Evolutionary conservation across 768 basidiomycete species (phyloP).

Genomic region (Suillus variegatus): DNA sequence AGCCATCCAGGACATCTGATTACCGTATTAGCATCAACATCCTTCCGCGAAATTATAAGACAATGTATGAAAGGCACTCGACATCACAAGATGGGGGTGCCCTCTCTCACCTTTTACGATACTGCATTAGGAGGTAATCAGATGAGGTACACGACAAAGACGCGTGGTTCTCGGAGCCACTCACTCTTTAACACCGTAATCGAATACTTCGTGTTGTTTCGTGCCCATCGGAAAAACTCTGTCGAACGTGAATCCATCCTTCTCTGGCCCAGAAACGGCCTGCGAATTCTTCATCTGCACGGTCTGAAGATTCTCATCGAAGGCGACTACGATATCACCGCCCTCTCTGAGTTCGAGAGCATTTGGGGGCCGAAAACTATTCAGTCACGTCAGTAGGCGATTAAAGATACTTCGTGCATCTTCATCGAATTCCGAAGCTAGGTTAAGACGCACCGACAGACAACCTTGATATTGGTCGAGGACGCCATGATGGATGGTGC

Average conservation of each 20-base stretch:
- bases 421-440: slow-evolving; percentile 14
- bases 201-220: slow-evolving; percentile 92
- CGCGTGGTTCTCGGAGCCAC: slow-evolving; percentile 32
- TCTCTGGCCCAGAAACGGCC: slow-evolving; percentile 81
- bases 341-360: slow-evolving; percentile 86
- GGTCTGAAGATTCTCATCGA: slow-evolving; percentile 84
- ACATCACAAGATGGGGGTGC: not conserved
- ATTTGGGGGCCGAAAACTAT: slow-evolving; percentile 94
- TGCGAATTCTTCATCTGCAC: slow-evolving; percentile 76
- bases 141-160: slow-evolving; percentile 18
- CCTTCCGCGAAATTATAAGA: not conserved
- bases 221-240: slow-evolving; percentile 93
- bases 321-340: slow-evolving; percentile 86
- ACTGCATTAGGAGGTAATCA: slow-evolving; percentile 37
- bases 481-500: slow-evolving; percentile 60
- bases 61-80: slow-evolving; percentile 3
- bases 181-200: slow-evolving; percentile 97
- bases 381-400: slow-evolving; percentile 11
- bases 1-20: slow-evolving; percentile 95
- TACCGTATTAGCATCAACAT: slow-evolving; percentile 17
- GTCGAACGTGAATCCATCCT: slow-evolving; percentile 97
- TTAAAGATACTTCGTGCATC: not conserved
- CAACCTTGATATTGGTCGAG: slow-evolving; percentile 94
- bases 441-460: slow-evolving; percentile 80
- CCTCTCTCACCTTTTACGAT: slow-evolving; percentile 79